Evolutionary conservation across 2,329 filamentous ascomycete species (phyloP).

Genomic region (Neophaeococcomyces mojaviensis): DNA sequence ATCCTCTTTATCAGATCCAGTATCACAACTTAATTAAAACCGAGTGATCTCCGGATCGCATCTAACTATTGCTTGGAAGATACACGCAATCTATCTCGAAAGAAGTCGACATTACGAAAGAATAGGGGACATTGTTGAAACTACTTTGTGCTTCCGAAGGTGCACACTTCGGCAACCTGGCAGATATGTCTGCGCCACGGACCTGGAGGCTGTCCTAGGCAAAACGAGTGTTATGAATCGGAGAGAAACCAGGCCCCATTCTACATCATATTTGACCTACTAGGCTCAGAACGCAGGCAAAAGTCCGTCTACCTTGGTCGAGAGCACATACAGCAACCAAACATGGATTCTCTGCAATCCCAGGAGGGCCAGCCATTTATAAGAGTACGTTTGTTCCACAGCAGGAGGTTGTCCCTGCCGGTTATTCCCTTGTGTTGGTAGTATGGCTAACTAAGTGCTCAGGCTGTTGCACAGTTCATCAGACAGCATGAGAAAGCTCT

Average conservation of each 20-base stretch:
- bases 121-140: not conserved
- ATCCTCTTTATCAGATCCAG: not conserved
- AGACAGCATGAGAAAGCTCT: conserved; percentile 95
- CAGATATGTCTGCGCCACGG: conserved; percentile 3
- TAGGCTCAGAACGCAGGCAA: not conserved
- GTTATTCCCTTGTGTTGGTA: not conserved
- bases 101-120: not conserved
- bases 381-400: conserved; percentile 30
- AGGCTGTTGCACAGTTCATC: conserved; percentile 95
- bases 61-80: too few species aligned
- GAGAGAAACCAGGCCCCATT: not conserved
- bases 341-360: conserved; percentile 43
- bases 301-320: not conserved
- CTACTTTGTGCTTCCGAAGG: not conserved
- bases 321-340: conserved; percentile 5
- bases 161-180: not conserved
- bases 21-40: not conserved
- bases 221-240: not conserved
- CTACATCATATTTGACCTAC: not conserved
- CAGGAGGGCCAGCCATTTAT: conserved; percentile 45
- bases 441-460: conserved; percentile 6
- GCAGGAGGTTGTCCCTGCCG: not conserved
- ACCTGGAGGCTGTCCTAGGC: conserved; percentile 2
- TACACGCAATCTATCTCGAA: not conserved
- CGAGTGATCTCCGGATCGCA: not conserved